Base-by-base conservation (phyloP, 345 rosid genomes). In the Eucalyptus brandiana region DNA sequence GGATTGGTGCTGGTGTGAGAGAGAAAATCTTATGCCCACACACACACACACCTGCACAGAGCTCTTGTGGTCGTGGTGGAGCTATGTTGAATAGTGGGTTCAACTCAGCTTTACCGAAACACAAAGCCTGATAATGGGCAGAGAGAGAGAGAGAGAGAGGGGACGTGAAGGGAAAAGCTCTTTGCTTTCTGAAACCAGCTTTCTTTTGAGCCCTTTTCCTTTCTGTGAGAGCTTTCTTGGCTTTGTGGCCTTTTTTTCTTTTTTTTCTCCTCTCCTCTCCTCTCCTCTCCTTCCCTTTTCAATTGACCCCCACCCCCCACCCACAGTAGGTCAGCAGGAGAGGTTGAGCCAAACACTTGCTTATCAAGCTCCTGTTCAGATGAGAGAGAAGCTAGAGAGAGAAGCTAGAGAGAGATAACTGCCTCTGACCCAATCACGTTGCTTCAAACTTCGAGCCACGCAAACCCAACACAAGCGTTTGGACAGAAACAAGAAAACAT, bases 151-250 rank as follows among this genome's bases (percentile, higher is more conserved):
- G 83, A 47, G 87, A 86, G 90, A 86, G 87, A 87, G 87, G 7
- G 45, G 45, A 87, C 37, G 88, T 89, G 87, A 87, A 90, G 88
- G 89, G 87, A 92, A 94, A 95, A 92, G 95, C 40, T 92, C 91
- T 88, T 92, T 92, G 96, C 96, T 96, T 96, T 94, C 96, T 93
- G 96, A 94, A 87, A 92, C 93, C 92, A 94, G 93, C 96, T 94
- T 95, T 92, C 89, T 89, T 90, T 87, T 92, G 89, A 92, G 94
- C 93, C 89, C 90, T 95, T 92, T 91, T 89, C 87, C 89, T 92
- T 92, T 90, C 88, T 86, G 58, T 86, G 58, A 54, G 42, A 48
- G 87, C 53, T 32, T 50, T 47, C 60, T 86, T 28, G 58, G 69
- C 58, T 60, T 87, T 60, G 83, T 76, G 83, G 83, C 44, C 4